Conservation (phyloP, 108 stramenopile species). For the Epithemia pelagica region DNA sequence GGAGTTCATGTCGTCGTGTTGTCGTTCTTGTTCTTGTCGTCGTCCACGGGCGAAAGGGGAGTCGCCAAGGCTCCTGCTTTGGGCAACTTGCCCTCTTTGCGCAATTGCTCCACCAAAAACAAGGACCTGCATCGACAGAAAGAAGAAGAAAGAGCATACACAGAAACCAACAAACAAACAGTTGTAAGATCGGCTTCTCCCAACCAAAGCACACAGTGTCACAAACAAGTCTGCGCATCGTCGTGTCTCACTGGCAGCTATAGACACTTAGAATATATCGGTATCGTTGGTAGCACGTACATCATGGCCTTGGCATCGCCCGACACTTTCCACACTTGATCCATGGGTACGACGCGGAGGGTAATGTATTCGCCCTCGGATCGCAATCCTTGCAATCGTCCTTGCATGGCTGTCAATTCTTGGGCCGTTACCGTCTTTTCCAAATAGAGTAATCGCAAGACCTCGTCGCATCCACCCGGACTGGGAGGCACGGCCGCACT, state of each 20-base stretch:
- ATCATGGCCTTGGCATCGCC: slow-evolving; percentile 31
- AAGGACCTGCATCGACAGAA: slow-evolving; percentile 12
- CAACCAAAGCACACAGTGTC: too few relatives aligned
- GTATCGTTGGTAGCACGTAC: slow-evolving; percentile 17
- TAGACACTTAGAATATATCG: background rate
- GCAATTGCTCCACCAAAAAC: slow-evolving; percentile 22
- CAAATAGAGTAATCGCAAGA: slow-evolving; percentile 18
- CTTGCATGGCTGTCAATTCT: slow-evolving; percentile 22
- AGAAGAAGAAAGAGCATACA: too few relatives aligned
- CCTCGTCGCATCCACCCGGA: slow-evolving; percentile 37
- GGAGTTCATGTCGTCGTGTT: too few relatives aligned
- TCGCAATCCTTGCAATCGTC: slow-evolving; percentile 19
- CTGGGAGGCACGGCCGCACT: slow-evolving; percentile 13
- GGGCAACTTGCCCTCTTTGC: slow-evolving; percentile 24
- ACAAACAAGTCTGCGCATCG: too few relatives aligned
- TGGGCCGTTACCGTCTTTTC: slow-evolving; percentile 20
- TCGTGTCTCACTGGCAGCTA: too few relatives aligned
- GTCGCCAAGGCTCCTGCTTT: slow-evolving; percentile 10
- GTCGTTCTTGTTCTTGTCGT: background rate
- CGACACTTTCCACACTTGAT: slow-evolving; percentile 27
- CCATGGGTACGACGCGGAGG: slow-evolving; percentile 23
- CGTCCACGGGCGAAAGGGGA: slow-evolving; percentile 2
- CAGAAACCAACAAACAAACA: too few relatives aligned
- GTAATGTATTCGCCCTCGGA: slow-evolving; percentile 34
- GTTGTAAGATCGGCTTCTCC: too few relatives aligned